Conservation (phyloP, 2,329 filamentous ascomycete genomes). For the Plenodomus lindquistii region DNA sequence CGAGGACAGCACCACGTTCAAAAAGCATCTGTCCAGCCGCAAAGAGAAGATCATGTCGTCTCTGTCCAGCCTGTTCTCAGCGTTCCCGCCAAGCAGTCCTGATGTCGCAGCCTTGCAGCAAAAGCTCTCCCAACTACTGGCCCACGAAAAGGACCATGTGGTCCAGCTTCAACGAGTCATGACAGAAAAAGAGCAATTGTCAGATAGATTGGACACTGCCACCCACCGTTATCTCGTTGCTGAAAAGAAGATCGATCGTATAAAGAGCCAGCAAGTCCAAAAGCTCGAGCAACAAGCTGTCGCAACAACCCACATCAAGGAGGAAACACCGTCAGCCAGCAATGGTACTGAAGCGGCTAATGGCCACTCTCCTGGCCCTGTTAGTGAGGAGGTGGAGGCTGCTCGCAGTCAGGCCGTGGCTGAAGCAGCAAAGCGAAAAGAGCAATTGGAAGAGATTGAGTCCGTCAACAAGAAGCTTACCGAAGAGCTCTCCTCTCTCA, state of each 20-base stretch:
- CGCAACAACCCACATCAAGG: conserved; percentile 28
- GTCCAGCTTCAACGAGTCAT: conserved; percentile 75
- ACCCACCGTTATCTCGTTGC: conserved; percentile 92
- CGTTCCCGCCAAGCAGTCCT: conserved; percentile 57
- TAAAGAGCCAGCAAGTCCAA: conserved; percentile 85
- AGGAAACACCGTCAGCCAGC: conserved; percentile 50
- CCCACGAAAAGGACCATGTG: conserved; percentile 79
- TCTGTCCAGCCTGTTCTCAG: conserved; percentile 68
- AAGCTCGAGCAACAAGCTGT: conserved; percentile 86
- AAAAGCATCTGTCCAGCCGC: conserved; percentile 77
- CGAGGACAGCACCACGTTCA: conserved; percentile 65
- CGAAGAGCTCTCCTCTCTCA: conserved; percentile 78
- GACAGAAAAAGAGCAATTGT: conserved; percentile 80
- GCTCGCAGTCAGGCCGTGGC: conserved; percentile 79
- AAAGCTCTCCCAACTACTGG: conserved; percentile 74
- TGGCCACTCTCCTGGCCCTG: conserved; percentile 61
- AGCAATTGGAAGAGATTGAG: conserved; percentile 80
- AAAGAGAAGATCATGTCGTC: conserved; percentile 76
- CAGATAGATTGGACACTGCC: conserved; percentile 83
- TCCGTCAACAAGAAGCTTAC: conserved; percentile 74
- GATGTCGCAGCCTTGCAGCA: conserved; percentile 74
- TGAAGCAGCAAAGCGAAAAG: conserved; percentile 78
- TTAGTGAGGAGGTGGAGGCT: conserved; percentile 70
- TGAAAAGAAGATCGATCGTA: conserved; percentile 89
- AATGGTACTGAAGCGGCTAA: conserved; percentile 59